A percentile compares a stretch with the other conserved stretches of the same genome.
phyloP scores from a whole-genome alignment of 1,284 basidiomycete species.

The Mycena citricolor region DNA sequence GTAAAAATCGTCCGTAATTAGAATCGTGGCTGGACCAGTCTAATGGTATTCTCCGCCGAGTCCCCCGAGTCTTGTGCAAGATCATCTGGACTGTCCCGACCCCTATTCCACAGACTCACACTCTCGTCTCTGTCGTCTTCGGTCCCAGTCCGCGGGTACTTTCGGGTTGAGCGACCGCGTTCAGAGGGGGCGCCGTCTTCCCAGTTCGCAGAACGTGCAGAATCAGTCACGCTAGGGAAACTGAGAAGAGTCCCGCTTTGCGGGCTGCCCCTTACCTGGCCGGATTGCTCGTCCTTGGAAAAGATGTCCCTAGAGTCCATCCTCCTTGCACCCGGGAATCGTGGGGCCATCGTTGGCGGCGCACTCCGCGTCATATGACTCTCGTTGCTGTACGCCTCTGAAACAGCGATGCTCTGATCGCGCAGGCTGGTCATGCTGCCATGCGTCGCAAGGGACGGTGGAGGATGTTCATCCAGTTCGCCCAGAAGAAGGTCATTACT shows the following conservation, averaged over 20 bases:
- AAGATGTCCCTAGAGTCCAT: conserved; percentile 37
- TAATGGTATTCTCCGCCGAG: conserved; percentile 17
- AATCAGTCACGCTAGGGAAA: conserved; percentile 51
- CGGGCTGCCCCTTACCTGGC: conserved; percentile 22
- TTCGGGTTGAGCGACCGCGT: conserved; percentile 29
- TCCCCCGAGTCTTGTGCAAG: conserved; percentile 4
- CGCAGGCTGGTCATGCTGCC: conserved; percentile 4
- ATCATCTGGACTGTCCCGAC: conserved; percentile 11
- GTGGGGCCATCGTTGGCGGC: conserved; percentile 39
- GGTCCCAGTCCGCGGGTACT: conserved; percentile 38
- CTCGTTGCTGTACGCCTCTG: conserved; percentile 31
- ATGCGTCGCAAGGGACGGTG: not conserved
- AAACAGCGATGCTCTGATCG: conserved; percentile 27
- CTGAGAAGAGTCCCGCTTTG: conserved; percentile 39
- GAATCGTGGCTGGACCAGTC: conserved; percentile 23
- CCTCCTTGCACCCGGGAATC: conserved; percentile 28
- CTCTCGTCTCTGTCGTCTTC: conserved; percentile 44
- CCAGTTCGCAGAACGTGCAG: conserved; percentile 39
- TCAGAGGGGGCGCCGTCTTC: conserved; percentile 26
- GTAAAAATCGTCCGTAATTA: no score
- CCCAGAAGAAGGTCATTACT: conserved; percentile 21
- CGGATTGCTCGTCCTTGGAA: conserved; percentile 10
- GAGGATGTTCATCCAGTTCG: conserved; percentile 22
- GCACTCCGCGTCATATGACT: conserved; percentile 41
- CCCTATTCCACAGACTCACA: conserved; percentile 35